Base-by-base conservation (phyloP, 257 asterid genomes). In the Salvia miltiorrhiza region DNA sequence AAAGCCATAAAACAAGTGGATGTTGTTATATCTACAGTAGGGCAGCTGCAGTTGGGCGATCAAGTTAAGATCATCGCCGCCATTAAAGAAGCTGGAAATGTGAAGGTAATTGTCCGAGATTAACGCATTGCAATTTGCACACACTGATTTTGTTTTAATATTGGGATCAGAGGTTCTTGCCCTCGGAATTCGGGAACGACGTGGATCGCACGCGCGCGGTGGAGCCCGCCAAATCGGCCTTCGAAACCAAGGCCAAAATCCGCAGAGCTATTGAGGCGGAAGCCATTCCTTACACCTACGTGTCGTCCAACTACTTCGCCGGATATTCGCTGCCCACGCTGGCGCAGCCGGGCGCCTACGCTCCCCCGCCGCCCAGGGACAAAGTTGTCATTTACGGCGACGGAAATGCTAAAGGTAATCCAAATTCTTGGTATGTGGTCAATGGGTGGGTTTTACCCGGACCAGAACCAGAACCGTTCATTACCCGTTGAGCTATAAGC, bases 181-280 rank as follows among this genome's bases (percentile, higher is more conserved):
- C 97, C 0, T 91, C 97, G 0, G 97, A 91, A 63, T 91, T 85
- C 45, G 90, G 95, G 7, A 70, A 77, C 54, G 97, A 91, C 37
- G 90, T 79, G 20, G 95, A 91, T 63, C 84, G 76, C 8, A 11
- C 75, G 1, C 79, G 83, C 1, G 90, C 92, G 0, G 92, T 87
- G 0, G 92, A 80, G 47, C 96, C 95, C 4, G 85, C 77, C 0
- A 84, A 81, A 69, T 80, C 84, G 1, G 21, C 74, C 14, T 86
- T 84, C 7, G 86, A 47, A 1, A 6, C 0, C 0, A 88, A 88
- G 76, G 78, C 63, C 3, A 63, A 71, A 35, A 48, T 90, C 55
- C 89, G 95, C 0, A 77, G 95, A 52, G 79, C 83, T 0, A 71
- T 79, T 9, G 97, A 88, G 64, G 90, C 85, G 9, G 70, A 72